These are phyloP conservation scores for Stylosanthes scabra DNA, from an alignment of 331 rosid genomes.

Conservation along the genomic window DNA sequence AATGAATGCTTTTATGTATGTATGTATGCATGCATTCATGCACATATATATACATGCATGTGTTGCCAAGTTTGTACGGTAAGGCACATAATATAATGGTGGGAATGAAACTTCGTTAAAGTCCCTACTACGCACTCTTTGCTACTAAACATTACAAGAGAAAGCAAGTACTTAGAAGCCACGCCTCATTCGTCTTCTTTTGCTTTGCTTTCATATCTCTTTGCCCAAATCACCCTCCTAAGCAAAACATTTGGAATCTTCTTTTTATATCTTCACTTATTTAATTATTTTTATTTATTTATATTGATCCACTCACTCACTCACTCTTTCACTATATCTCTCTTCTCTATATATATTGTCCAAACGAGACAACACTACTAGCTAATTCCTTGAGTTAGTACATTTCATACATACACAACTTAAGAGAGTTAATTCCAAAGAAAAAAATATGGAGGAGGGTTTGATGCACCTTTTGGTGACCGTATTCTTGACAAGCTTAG, in stretches of 20 bases:
- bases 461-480: slow-evolving; percentile 72
- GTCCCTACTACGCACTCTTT: background rate
- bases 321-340: no score
- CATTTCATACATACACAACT: background rate
- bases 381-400: background rate
- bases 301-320: background rate
- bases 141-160: no score
- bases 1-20: background rate
- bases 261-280: no score
- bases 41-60: background rate
- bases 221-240: background rate
- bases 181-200: slow-evolving; percentile 35
- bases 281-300: background rate
- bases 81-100: background rate
- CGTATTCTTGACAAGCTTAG: slow-evolving; percentile 50
- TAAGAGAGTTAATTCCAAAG: background rate
- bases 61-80: background rate
- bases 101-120: background rate
- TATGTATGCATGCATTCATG: no score
- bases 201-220: slow-evolving; percentile 5
- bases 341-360: no score
- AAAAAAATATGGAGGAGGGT: slow-evolving; percentile 53
- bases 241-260: slow-evolving; percentile 38
- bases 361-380: background rate
- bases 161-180: slow-evolving; percentile 25